Evolutionary conservation across 2,329 filamentous ascomycete species (phyloP), one percentile per base, ranked within the genome.

Genomic region (Sporothrix inflata): DNA sequence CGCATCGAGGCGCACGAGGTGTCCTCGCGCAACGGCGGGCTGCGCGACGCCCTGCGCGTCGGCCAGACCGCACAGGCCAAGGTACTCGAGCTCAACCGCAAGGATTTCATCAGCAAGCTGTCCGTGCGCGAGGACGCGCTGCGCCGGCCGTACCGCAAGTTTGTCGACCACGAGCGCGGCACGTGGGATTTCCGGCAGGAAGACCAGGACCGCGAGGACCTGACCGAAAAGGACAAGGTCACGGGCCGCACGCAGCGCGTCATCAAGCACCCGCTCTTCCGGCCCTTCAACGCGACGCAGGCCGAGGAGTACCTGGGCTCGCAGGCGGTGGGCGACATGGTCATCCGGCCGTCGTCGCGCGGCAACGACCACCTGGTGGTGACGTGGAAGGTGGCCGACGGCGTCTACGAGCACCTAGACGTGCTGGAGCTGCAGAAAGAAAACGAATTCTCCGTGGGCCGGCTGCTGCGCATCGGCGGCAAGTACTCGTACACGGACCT

Each of bases 211-310:
- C 91, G 89, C 79, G 94, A 97, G 71, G 90, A 93, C 72, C 85
- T 96, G 75, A 90, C 92, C 71, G 94, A 97, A 80, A 97, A 94
- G 83, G 94, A 96, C 78, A 92, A 93, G 79, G 89, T 89, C 12
- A 93, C 93, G 21, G 94, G 93, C 16, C 93, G 96, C 67, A 92
- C 93, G 2, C 94, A 97, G 80, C 90, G 96, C 80, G 96, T 99
- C 73, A 96, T 99, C 84, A 99, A 99, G 81, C 96, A 99, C 79
- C 95, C 96, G 34, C 89, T 98, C 19, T 99, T 98, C 88, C 92
- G 91, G 77, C 91, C 94, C 0, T 98, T 97, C 86, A 98, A 97
- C 82, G 89, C 94, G 40, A 90, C 90, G 2, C 94, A 98, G 82
- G 96, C 96, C 0, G 94, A 98, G 81, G 94, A 98, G 80, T 98